Evolutionary conservation across 2,329 filamentous ascomycete genomes (phyloP), one percentile per base, ranked within the genome.

Genomic region (Alternaria solani): DNA sequence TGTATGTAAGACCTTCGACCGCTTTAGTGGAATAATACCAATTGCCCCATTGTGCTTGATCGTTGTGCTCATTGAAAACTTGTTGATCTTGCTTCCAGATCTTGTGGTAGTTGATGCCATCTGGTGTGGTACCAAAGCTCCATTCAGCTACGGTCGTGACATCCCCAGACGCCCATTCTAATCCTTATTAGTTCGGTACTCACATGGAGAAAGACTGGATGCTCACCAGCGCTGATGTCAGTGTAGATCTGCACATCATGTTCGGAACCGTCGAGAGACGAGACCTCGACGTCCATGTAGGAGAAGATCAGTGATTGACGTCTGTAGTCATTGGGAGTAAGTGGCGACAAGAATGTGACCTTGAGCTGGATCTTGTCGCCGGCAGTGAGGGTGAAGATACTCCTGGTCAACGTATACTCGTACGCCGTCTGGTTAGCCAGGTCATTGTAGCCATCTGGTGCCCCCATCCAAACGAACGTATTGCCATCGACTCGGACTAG

Each of bases 131-230:
- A 12, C 74, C 83, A 61, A 85, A 86, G 47, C 88, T 84, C 91
- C 91, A 93, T 66, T 88, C 76, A 41, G 89, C 85, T 38, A 84
- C 72, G 4, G 85, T 79, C 26, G 66, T 77, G 7, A 80, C 77
- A 69, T 93, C 86, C 23, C 89, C 89, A 14, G 89, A 89, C 3
- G 87, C 85, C 87, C 89, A 93, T 83, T 94, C 91, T 92, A 58
- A 39, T 42, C 54, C 20, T 43, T 23, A 14, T 74, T 30, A 74
- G 63, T 47, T 25, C 44, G 25, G 4, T 20, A 5, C 20, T 20
- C 3, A 16, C 11, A 5, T 16, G 6, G 20, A n/a, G 2, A 11
- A 5, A 14, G n/a, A 9, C 14, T 11, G 6, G 4, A 16, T 38
- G 75, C 84, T 74, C 74, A 89, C 88, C 88, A 55, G 87, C 88